Conservation (phyloP, 1,284 basidiomycete species). For the Grifola frondosa region DNA sequence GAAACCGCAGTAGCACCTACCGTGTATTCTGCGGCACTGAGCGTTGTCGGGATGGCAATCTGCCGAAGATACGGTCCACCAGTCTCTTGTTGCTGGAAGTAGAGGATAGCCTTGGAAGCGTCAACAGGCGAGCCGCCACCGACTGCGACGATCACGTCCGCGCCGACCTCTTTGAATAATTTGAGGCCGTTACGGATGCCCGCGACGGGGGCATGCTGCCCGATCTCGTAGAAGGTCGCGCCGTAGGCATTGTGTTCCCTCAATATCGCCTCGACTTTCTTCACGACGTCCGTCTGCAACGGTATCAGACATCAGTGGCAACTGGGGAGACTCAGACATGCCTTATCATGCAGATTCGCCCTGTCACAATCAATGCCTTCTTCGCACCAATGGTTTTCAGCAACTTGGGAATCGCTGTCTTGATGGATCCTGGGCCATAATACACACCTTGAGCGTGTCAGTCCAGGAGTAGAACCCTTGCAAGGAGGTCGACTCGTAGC, state of each 20-base stretch:
- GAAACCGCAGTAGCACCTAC: slow-evolving; percentile 35
- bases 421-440: slow-evolving; percentile 66
- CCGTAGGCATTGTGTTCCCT: slow-evolving; percentile 56
- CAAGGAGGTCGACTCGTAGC: slow-evolving; percentile 17
- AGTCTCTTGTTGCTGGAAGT: slow-evolving; percentile 54
- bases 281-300: slow-evolving; percentile 62
- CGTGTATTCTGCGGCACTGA: slow-evolving; percentile 78
- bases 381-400: slow-evolving; percentile 51
- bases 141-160: slow-evolving; percentile 70
- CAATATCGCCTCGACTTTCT: slow-evolving; percentile 56
- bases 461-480: slow-evolving; percentile 63
- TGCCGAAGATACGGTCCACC: slow-evolving; percentile 48
- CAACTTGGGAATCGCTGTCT: slow-evolving; percentile 61
- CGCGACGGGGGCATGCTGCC: slow-evolving; percentile 73
- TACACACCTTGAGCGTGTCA: slow-evolving; percentile 61
- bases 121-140: slow-evolving; percentile 83
- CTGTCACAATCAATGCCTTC: slow-evolving; percentile 71
- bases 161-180: slow-evolving; percentile 51
- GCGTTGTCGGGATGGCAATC: slow-evolving; percentile 79
- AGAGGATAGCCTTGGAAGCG: slow-evolving; percentile 70
- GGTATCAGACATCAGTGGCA: not conserved
- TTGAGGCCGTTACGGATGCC: slow-evolving; percentile 67
- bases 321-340: slow-evolving; percentile 19
- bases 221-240: slow-evolving; percentile 73
- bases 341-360: slow-evolving; percentile 67